These are phyloP conservation scores for Endocalyx cinctus DNA, from an alignment of 2,329 filamentous ascomycete genomes.

Conservation along the genomic window DNA sequence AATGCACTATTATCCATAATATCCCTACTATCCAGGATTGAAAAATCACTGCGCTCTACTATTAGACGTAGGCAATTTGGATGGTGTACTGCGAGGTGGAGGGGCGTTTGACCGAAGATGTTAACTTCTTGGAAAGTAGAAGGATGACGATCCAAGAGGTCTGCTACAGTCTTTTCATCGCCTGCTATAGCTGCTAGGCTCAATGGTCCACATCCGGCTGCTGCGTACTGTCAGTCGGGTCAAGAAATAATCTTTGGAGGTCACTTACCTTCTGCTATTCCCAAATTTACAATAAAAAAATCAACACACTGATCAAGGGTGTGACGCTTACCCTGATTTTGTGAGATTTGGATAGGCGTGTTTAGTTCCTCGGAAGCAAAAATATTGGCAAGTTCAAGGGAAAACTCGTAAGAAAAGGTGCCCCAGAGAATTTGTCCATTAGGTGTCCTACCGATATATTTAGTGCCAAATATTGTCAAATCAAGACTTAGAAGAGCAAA, in stretches of 20 bases:
- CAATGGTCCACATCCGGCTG: slow-evolving; percentile 2
- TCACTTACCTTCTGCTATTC: too few species aligned
- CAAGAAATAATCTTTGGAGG: too few species aligned
- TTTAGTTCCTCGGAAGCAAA: too few species aligned
- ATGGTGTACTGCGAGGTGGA: slow-evolving; percentile 1
- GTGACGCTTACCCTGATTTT: too few species aligned
- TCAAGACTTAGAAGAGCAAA: not conserved
- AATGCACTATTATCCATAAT: not conserved
- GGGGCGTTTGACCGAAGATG: slow-evolving; percentile 1
- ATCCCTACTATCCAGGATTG: slow-evolving; percentile 1
- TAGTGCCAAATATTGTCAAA: not conserved
- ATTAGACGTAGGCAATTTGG: slow-evolving; percentile 3
- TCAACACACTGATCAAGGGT: too few species aligned
- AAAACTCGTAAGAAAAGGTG: too few species aligned
- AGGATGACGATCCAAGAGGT: slow-evolving; percentile 2
- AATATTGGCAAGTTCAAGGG: too few species aligned
- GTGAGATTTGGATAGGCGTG: too few species aligned
- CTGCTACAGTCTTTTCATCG: not conserved
- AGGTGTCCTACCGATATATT: too few species aligned
- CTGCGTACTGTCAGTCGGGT: too few species aligned
- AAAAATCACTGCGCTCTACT: not conserved
- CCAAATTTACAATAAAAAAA: too few species aligned
- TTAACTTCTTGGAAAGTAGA: slow-evolving; percentile 2
- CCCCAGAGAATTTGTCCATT: too few species aligned
- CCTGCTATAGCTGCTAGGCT: not conserved